A percentile compares a stretch with the other conserved stretches of the same genome.
Evolutionary conservation across 78 protist genomes (phyloP).

Genomic region (Cyanophora paradoxa): DNA sequence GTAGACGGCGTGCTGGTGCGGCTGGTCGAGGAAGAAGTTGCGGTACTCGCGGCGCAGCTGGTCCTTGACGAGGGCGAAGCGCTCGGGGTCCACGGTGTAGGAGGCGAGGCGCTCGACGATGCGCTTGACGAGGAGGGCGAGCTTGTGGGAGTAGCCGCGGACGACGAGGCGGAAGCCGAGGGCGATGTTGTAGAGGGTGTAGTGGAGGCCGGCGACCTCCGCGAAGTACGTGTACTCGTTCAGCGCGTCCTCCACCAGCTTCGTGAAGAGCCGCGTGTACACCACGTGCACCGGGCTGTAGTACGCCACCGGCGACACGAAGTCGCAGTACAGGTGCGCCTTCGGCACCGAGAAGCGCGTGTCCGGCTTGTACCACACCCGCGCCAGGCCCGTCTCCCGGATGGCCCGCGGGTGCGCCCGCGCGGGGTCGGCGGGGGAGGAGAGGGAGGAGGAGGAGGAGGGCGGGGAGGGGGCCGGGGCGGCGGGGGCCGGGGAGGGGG

Average conservation of each 20-base stretch:
- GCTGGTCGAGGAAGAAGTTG: not conserved
- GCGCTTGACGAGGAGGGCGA: slow-evolving; percentile 1
- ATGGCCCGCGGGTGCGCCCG: no score
- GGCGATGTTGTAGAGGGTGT: not conserved
- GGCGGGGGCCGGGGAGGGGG: no score
- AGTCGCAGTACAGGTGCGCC: not conserved
- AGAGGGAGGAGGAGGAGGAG: not conserved
- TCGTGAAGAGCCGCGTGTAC: not conserved
- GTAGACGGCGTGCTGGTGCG: not conserved
- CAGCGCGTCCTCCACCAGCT: slow-evolving; percentile 7
- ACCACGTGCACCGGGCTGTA: not conserved
- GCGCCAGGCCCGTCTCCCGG: not conserved
- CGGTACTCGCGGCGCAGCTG: not conserved
- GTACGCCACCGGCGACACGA: not conserved
- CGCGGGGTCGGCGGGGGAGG: no score
- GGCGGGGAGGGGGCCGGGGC: no score
- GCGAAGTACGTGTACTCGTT: slow-evolving; percentile 23
- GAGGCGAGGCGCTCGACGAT: no score
- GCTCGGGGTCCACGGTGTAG: no score
- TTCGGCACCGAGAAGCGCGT: slow-evolving; percentile 28
- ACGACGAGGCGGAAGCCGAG: slow-evolving; percentile 8
- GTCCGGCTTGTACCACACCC: slow-evolving; percentile 41
- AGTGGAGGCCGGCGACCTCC: not conserved
- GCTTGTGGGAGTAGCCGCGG: slow-evolving; percentile 27
- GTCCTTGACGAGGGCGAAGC: slow-evolving; percentile 10